phyloP scores from a whole-genome alignment of 306 rosid genomes.

The Lathyrus oleraceus region DNA sequence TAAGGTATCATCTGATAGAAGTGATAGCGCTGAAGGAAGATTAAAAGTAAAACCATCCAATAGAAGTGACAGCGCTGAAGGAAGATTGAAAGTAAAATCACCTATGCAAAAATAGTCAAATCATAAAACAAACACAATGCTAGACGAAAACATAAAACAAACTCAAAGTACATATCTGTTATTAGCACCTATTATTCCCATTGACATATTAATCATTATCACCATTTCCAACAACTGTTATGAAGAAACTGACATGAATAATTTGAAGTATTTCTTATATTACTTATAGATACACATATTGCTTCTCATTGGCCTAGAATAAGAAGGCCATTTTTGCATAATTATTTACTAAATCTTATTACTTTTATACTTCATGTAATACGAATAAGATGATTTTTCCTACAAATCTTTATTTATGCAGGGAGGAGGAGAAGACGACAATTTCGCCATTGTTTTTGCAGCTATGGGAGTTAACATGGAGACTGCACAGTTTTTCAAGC shows the following conservation, averaged over 20 bases:
- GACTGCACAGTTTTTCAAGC: conserved; percentile 98
- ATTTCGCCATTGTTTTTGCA: conserved; percentile 98
- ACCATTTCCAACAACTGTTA: conserved; percentile 1
- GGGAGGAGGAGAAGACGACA: conserved; percentile 78
- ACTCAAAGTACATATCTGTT: neutral
- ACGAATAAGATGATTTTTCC: conserved; percentile 14
- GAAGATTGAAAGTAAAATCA: conserved; percentile 7
- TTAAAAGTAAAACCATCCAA: neutral
- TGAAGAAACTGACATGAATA: neutral
- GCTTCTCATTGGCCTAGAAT: conserved; percentile 26
- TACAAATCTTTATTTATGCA: conserved; percentile 46
- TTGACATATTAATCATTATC: conserved; percentile 8
- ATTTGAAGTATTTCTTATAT: conserved; percentile 23
- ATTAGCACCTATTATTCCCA: neutral
- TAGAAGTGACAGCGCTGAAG: conserved; percentile 8
- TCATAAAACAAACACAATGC: conserved; percentile 1
- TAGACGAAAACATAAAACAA: neutral
- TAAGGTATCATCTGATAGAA: conserved; percentile 2
- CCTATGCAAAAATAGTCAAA: neutral
- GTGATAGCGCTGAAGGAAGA: neutral
- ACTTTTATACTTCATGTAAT: conserved; percentile 9
- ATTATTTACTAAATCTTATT: conserved; percentile 3
- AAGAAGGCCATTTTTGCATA: conserved; percentile 14
- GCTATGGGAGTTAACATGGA: conserved; percentile 99
- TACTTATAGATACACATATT: conserved; percentile 5